Base-by-base conservation (phyloP, 202 grass and related monocot genomes). In the Zizania palustris region DNA sequence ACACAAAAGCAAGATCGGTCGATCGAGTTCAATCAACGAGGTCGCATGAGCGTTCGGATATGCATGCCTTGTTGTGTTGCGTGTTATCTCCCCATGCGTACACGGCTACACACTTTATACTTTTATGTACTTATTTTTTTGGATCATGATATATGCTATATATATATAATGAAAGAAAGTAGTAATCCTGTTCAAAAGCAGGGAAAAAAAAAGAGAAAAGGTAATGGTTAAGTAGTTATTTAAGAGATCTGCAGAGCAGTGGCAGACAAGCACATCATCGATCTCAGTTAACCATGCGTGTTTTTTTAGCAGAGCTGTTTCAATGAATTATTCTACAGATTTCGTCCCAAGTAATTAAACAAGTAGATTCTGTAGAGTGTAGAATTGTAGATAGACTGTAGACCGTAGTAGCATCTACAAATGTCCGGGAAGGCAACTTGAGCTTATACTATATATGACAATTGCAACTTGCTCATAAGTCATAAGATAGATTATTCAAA, bases 401-500 rank as follows among this genome's bases (percentile, higher is more conserved):
- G 40, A 59, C 33, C n/a, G 13, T 35, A 56, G 20, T 0, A 50
- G 46, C 2, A 51, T 50, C 20, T 46, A 68, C 50, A 28, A 28
- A 28, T 28, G 28, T 28, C 2, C 28, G 64, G 8, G 38, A 59
- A 58, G 50, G 16, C 10, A 22, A 43, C 65, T 84, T 40, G 68
- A 45, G 63, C 9, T 66, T 66, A 55, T 13, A 40, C 15, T 63
- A 9, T 9, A 12, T 36, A 41, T 2, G n/a, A 19, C 10, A 69
- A 40, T 46, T 79, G 62, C 75, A 12, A 78, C 50, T 78, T 68
- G 71, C 54, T 48, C 19, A 46, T 73, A 65, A 65, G 18, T 48
- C 19, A 46, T 73, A 65, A 65, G 18, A 6, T 83, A 67, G 60
- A 10, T 67, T 73, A 73, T 85, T 68, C 68, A 41, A 55, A 12